phyloP scores from a whole-genome alignment of 805 yeast genomes.

The Yamadazyma nakazawae region DNA sequence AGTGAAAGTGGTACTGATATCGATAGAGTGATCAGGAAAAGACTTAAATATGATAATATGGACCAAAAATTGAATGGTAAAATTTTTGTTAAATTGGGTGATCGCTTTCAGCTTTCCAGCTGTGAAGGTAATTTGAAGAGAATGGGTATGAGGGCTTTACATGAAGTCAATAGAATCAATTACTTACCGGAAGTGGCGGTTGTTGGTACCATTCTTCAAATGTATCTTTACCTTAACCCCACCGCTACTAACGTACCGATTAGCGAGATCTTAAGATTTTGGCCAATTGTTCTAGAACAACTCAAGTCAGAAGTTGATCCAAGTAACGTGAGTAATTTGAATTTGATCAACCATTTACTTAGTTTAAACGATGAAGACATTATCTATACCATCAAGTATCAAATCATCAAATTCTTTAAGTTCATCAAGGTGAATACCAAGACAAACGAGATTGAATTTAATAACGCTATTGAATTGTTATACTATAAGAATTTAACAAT shows the following conservation, averaged over 20 bases:
- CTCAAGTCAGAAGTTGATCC: slow-evolving; percentile 19
- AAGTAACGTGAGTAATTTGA: slow-evolving; percentile 20
- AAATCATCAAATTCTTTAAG: slow-evolving; percentile 24
- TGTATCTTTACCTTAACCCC: slow-evolving; percentile 23
- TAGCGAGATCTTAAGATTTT: slow-evolving; percentile 26
- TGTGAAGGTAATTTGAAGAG: slow-evolving; percentile 33
- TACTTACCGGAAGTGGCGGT: slow-evolving; percentile 53
- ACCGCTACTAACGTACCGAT: slow-evolving; percentile 15
- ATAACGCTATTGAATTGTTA: slow-evolving; percentile 51
- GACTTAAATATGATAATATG: slow-evolving; percentile 10
- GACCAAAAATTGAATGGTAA: slow-evolving; percentile 30
- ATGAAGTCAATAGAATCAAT: slow-evolving; percentile 48
- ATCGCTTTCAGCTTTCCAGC: slow-evolving; percentile 25
- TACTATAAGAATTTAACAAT: slow-evolving; percentile 57
- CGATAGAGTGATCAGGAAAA: slow-evolving; percentile 8
- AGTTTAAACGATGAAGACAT: slow-evolving; percentile 21
- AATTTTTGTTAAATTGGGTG: slow-evolving; percentile 35
- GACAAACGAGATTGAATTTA: slow-evolving; percentile 27
- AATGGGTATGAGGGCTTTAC: slow-evolving; percentile 51
- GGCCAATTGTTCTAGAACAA: slow-evolving; percentile 22
- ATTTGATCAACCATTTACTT: slow-evolving; percentile 18
- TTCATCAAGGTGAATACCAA: slow-evolving; percentile 19
- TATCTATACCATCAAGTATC: slow-evolving; percentile 10
- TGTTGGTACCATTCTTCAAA: slow-evolving; percentile 41
- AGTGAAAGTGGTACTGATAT: slow-evolving; percentile 5